Percentiles rank a stretch among this genome's conserved stretches.
Conservation (phyloP, 257 asterid species). For the Scutellaria galericulata region DNA sequence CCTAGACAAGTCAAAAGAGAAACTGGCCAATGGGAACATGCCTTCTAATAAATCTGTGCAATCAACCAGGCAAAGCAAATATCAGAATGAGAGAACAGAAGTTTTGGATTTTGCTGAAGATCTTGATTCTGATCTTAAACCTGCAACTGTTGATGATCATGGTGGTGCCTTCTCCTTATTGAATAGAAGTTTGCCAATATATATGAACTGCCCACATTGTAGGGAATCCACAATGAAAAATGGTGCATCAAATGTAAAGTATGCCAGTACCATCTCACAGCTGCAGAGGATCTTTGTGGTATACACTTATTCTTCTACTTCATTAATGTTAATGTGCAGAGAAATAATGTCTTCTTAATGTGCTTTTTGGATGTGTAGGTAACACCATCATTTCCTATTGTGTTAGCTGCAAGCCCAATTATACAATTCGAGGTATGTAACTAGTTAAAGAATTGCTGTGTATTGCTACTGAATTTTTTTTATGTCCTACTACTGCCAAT, state of each 20-base stretch:
- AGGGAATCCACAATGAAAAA: slow-evolving; percentile 50
- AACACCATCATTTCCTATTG: slow-evolving; percentile 82
- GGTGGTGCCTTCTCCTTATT: slow-evolving; percentile 61
- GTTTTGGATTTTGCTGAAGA: slow-evolving; percentile 45
- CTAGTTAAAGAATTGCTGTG: slow-evolving; percentile 17
- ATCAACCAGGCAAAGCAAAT: slow-evolving; percentile 49
- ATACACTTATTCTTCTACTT: slow-evolving; percentile 38
- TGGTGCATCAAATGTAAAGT: slow-evolving; percentile 51
- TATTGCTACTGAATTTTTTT: slow-evolving; percentile 18
- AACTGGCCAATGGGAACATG: slow-evolving; percentile 49
- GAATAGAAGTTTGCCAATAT: slow-evolving; percentile 73
- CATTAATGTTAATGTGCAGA: not conserved
- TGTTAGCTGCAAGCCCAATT: slow-evolving; percentile 73
- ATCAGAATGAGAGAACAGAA: slow-evolving; percentile 39
- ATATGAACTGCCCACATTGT: slow-evolving; percentile 95
- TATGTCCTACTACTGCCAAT: not conserved
- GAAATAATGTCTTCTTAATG: slow-evolving; percentile 26
- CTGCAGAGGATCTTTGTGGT: slow-evolving; percentile 97
- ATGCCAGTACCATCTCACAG: slow-evolving; percentile 85
- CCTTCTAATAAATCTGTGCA: slow-evolving; percentile 48
- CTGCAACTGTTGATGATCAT: slow-evolving; percentile 51
- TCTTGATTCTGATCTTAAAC: slow-evolving; percentile 51
- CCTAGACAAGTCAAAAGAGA: slow-evolving; percentile 63
- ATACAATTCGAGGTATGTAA: slow-evolving; percentile 85
- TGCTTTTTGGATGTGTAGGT: slow-evolving; percentile 59